Base-by-base conservation (phyloP, 1,139 yeast species). In the Geotrichum histeridarum region DNA sequence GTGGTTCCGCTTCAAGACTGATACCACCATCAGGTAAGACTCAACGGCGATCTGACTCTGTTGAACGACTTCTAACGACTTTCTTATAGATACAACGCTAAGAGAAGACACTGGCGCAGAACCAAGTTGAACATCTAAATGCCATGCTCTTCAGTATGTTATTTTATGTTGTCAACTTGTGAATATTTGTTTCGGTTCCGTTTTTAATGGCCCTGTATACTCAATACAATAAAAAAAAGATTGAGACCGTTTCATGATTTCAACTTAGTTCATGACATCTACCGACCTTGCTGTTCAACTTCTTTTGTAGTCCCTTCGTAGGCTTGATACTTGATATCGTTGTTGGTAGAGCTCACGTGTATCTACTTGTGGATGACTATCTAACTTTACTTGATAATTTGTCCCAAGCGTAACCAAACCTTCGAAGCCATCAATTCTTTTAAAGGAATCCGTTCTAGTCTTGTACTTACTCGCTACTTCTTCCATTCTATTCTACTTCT, bases 61-160 rank as follows among this genome's bases (percentile, higher is more conserved):
- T n/a, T n/a, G 11, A 38, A 18, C 43, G 37, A 11, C 22, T 12
- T 18, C 35, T 27, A 14, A 35, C 27, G 27, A 22, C 43, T 17
- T 11, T 37, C 42, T 27, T 17, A 18, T 52, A 69, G 76, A 84
- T 93, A 91, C 91, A 93, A 93, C 82, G 95, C 96, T 76, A 93
- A 93, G 91, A 90, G 98, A 89, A 87, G 99, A 85, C 96, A 94
- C 95, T 94, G 99, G 99, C 93, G 97, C 87, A 89, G 99, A 86
- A 93, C 98, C 73, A 94, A 93, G 95, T 85, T 94, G 82, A 83
- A 85, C 86, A 79, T 93, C 84, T 93, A 89, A 88, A 81, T 62
- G 43, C 47, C 46, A 27, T 31, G 31, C 39, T 15, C n/a, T 8
- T 18, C 33, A 22, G 46, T 54, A 27, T 43, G 27, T 15, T 35